Evolutionary conservation across 495 filamentous ascomycete genomes (phyloP).

Genomic region (Penicillium argentinense): DNA sequence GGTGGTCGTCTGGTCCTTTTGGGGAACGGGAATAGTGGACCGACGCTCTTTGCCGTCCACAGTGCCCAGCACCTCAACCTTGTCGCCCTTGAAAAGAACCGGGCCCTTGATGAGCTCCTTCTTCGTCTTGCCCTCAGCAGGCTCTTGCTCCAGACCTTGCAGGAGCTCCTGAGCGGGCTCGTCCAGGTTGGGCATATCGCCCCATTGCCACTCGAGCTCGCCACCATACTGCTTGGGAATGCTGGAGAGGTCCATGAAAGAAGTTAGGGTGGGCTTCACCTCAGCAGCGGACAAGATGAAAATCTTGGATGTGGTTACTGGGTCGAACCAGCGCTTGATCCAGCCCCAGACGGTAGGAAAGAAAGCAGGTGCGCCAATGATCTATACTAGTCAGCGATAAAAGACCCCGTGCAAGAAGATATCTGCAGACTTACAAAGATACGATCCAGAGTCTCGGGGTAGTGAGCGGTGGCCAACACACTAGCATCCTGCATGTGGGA

Average conservation of each 20-base stretch:
- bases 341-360: constrained; percentile 94
- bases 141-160: constrained; percentile 31
- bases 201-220: constrained; percentile 76
- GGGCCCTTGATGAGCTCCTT: constrained; percentile 41
- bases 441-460: constrained; percentile 85
- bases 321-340: constrained; percentile 96
- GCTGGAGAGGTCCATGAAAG: constrained; percentile 76
- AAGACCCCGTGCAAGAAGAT: too few relatives aligned
- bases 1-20: constrained; percentile 1
- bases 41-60: constrained; percentile 40
- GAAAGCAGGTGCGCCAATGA: constrained; percentile 86
- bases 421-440: constrained; percentile 77
- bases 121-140: constrained; percentile 28
- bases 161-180: constrained; percentile 53
- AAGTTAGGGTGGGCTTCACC: constrained; percentile 68
- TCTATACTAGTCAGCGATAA: constrained; percentile 41
- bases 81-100: constrained; percentile 39
- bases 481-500: constrained; percentile 88
- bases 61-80: constrained; percentile 40
- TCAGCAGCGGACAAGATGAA: constrained; percentile 74
- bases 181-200: constrained; percentile 69
- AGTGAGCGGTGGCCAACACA: constrained; percentile 83
- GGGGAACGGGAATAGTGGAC: constrained; percentile 30
- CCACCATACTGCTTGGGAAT: constrained; percentile 86
- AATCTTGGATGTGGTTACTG: constrained; percentile 88